Percentiles rank a stretch among this genome's conserved stretches.
phyloP scores from a whole-genome alignment of 192 early-diverging fungal species.

The Coemansia sp. region DNA sequence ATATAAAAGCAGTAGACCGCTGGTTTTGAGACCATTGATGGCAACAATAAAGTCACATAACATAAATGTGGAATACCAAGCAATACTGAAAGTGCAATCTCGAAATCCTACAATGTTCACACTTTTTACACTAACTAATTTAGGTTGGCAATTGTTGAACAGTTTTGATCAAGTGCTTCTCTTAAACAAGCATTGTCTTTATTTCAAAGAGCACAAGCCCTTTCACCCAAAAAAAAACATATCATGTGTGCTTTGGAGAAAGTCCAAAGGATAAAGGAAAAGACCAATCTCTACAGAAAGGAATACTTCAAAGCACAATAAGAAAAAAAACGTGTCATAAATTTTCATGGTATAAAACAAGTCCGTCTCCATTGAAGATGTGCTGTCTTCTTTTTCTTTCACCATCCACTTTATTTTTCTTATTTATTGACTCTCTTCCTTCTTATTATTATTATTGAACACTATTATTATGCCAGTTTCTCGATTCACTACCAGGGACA shows the following conservation, averaged over 20 bases:
- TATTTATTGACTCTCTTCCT: not conserved
- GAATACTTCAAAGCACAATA: not conserved
- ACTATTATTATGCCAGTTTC: not conserved
- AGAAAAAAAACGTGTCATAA: not conserved
- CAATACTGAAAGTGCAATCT: too few species aligned
- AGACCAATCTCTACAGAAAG: not conserved
- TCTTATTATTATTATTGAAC: not conserved
- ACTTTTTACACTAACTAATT: too few species aligned
- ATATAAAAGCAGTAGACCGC: too few species aligned
- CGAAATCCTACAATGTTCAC: too few species aligned
- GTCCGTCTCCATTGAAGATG: not conserved
- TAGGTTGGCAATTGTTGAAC: too few species aligned
- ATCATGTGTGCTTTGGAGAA: not conserved
- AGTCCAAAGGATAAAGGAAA: not conserved
- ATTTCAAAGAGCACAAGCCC: too few species aligned
- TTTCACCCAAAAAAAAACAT: not conserved
- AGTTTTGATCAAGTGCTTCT: not conserved
- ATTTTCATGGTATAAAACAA: not conserved
- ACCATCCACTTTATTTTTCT: not conserved
- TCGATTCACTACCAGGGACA: not conserved
- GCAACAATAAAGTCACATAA: too few species aligned
- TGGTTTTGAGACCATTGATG: too few species aligned
- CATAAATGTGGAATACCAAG: too few species aligned
- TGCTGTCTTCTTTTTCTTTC: not conserved
- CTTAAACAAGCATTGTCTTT: not conserved